Evolutionary conservation across 2,329 filamentous ascomycete genomes (phyloP).

Genomic region (Hypoxylon sp.): DNA sequence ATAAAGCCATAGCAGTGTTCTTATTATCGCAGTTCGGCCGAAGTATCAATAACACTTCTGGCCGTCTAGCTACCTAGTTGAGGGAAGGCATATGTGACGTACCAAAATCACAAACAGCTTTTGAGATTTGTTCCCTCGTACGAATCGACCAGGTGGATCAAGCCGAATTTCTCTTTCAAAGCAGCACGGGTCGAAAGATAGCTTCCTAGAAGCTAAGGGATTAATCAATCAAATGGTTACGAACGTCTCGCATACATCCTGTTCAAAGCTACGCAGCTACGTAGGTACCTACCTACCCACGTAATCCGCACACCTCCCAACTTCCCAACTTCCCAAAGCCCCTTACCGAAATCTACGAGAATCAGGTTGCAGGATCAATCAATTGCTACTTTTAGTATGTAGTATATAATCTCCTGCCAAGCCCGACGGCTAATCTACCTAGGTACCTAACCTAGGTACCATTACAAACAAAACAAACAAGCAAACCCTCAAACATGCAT

Average conservation of each 20-base stretch:
- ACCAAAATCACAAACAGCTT: conserved; percentile 47
- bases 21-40: too few relatives aligned
- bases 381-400: too few relatives aligned
- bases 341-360: too few relatives aligned
- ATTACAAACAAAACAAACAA: background rate
- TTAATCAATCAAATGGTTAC: background rate
- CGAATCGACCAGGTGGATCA: conserved; percentile 42
- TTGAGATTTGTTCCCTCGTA: conserved; percentile 51
- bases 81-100: too few relatives aligned
- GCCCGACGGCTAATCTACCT: background rate
- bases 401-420: background rate
- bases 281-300: background rate
- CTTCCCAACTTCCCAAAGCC: too few relatives aligned
- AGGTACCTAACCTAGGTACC: too few relatives aligned
- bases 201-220: background rate
- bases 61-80: too few relatives aligned
- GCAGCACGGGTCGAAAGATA: background rate
- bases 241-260: background rate
- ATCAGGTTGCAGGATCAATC: background rate
- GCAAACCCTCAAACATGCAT: background rate
- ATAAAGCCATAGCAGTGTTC: too few relatives aligned
- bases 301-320: background rate
- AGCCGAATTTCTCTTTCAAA: background rate
- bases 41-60: too few relatives aligned
- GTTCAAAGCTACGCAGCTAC: background rate